Conservation (phyloP, 1,284 basidiomycete genomes). For the Irpex sp. region DNA sequence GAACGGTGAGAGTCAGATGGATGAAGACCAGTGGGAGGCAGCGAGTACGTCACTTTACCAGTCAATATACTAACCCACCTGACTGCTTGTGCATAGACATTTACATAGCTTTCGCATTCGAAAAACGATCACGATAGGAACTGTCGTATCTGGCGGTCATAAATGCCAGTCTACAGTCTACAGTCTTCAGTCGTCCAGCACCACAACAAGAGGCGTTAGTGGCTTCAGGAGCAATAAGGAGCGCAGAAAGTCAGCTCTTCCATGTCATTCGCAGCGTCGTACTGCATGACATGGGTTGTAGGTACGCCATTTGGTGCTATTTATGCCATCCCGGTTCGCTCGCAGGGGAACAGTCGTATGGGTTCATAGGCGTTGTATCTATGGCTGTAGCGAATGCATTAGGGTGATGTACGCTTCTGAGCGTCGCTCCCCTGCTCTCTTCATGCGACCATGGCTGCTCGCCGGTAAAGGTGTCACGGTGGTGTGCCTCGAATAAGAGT, state of each 20-base stretch:
- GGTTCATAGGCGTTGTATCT: neutral
- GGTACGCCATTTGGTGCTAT: neutral
- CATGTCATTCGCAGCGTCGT: neutral
- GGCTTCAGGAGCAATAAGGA: too few relatives aligned
- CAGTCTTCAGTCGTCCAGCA: too few relatives aligned
- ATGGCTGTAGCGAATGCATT: neutral
- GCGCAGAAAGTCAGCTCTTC: too few relatives aligned
- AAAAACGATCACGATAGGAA: conserved; percentile 44
- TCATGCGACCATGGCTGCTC: neutral
- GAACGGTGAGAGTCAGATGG: conserved; percentile 85
- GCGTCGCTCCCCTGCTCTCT: neutral
- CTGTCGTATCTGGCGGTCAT: neutral
- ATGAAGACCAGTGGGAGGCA: conserved; percentile 93
- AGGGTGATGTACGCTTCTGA: neutral
- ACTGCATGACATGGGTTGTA: neutral
- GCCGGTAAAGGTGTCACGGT: too few relatives aligned
- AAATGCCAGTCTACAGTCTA: too few relatives aligned
- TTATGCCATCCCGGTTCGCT: neutral
- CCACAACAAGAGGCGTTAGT: too few relatives aligned
- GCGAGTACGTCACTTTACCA: conserved; percentile 67
- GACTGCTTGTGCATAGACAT: conserved; percentile 49
- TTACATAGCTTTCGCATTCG: conserved; percentile 82
- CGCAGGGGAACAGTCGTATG: neutral
- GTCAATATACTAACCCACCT: neutral
- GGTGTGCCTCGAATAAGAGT: too few relatives aligned